These are phyloP conservation scores for Polytrichum commune DNA, from an alignment of 225 moss, liverwort and hornwort species.

Conservation along the genomic window DNA sequence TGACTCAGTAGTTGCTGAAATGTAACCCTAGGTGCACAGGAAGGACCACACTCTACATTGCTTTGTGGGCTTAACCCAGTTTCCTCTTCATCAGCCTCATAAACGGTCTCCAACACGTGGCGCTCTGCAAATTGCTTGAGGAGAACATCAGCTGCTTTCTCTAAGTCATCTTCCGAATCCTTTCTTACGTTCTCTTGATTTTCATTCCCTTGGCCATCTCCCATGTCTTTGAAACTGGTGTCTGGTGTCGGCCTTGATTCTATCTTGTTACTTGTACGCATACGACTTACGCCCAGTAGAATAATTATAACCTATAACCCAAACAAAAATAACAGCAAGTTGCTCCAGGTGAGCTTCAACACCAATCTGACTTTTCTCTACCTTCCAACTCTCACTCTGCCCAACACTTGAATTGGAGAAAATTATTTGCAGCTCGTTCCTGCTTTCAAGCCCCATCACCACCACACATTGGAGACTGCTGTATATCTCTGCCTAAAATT, in stretches of 20 bases:
- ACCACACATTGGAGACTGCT: too few species aligned
- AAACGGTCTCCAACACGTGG: slow-evolving; percentile 21
- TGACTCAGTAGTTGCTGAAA: slow-evolving; percentile 19
- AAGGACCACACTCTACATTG: not conserved
- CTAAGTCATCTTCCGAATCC: not conserved
- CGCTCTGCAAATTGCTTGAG: slow-evolving; percentile 22
- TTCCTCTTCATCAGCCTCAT: slow-evolving; percentile 32
- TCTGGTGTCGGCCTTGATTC: slow-evolving; percentile 1
- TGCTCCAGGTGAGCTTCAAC: not conserved
- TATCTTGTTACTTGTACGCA: slow-evolving; percentile 6
- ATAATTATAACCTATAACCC: slow-evolving; percentile 4
- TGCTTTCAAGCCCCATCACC: too few species aligned
- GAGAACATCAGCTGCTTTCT: slow-evolving; percentile 21
- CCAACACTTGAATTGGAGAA: not conserved
- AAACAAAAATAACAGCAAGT: not conserved
- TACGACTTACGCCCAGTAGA: not conserved
- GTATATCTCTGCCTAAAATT: too few species aligned
- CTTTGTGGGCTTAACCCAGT: not conserved
- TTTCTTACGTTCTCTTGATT: not conserved
- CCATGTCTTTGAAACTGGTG: not conserved
- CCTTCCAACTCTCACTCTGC: not conserved
- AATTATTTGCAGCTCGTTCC: not conserved
- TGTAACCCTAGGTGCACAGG: slow-evolving; percentile 13
- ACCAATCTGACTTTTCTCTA: not conserved
- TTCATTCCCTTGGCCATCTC: slow-evolving; percentile 8